phyloP scores from a whole-genome alignment of 768 basidiomycete genomes.

The Tricholoma flavovirens region DNA sequence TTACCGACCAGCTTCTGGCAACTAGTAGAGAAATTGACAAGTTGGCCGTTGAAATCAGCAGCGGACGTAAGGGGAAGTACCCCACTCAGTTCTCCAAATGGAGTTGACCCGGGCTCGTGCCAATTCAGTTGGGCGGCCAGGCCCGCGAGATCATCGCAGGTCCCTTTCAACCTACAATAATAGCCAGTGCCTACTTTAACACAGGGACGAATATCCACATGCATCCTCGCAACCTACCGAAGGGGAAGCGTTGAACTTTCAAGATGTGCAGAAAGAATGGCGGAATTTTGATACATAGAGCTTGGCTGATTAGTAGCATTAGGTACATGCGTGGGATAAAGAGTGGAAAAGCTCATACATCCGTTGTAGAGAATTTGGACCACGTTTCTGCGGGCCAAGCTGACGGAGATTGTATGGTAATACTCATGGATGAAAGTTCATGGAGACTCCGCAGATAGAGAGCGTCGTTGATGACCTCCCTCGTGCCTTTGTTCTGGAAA shows the following conservation, averaged over 20 bases:
- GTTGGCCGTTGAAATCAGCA: constrained; percentile 21
- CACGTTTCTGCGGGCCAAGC: constrained; percentile 35
- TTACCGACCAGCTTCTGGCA: constrained; percentile 15
- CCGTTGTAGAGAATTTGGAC: constrained; percentile 17
- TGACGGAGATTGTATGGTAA: constrained; percentile 44
- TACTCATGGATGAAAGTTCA: constrained; percentile 42
- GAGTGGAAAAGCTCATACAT: constrained; percentile 18
- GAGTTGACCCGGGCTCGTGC: constrained; percentile 42
- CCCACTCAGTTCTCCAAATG: constrained; percentile 54
- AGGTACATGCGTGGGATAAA: not conserved
- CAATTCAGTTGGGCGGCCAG: constrained; percentile 46
- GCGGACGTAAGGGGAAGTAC: constrained; percentile 37
- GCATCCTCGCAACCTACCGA: constrained; percentile 37
- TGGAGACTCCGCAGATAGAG: constrained; percentile 46
- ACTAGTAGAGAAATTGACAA: constrained; percentile 37
- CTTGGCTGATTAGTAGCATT: constrained; percentile 17
- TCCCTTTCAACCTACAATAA: constrained; percentile 23
- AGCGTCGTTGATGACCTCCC: constrained; percentile 55
- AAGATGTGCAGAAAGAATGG: constrained; percentile 52
- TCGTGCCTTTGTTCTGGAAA: constrained; percentile 30
- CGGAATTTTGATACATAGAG: constrained; percentile 46
- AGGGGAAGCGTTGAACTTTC: constrained; percentile 55
- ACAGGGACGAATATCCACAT: constrained; percentile 1
- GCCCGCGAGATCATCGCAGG: constrained; percentile 35
- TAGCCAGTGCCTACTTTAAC: constrained; percentile 1